Conservation (phyloP, 495 filamentous ascomycete species). For the Elasticomyces elasticus region DNA sequence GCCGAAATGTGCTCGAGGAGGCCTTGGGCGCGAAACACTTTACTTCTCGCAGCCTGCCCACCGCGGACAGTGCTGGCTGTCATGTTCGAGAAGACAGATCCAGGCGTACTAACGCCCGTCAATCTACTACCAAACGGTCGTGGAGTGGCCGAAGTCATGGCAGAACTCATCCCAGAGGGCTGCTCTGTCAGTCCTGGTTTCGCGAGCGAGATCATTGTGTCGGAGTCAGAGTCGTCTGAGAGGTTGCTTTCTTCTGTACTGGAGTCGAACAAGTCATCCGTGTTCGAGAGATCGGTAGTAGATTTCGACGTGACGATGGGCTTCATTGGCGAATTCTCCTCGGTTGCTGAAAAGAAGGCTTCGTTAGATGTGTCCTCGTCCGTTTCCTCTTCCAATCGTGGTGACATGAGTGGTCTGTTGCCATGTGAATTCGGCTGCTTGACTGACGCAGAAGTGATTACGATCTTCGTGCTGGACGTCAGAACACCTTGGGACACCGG, state of each 20-base stretch:
- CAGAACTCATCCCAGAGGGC: constrained; percentile 57
- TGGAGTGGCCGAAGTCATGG: constrained; percentile 61
- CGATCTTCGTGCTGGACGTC: constrained; percentile 54
- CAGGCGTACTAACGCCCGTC: constrained; percentile 65
- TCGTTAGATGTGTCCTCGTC: constrained; percentile 74
- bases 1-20: constrained; percentile 62
- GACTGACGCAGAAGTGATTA: constrained; percentile 41
- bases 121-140: constrained; percentile 50
- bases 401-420: constrained; percentile 11
- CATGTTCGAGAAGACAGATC: constrained; percentile 75
- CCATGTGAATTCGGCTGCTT: constrained; percentile 44
- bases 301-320: constrained; percentile 39
- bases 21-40: constrained; percentile 68
- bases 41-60: constrained; percentile 43
- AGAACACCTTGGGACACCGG: constrained; percentile 79
- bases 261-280: constrained; percentile 29
- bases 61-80: constrained; percentile 68
- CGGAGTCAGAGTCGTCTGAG: constrained; percentile 33
- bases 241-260: constrained; percentile 32
- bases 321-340: constrained; percentile 44
- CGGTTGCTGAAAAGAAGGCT: constrained; percentile 78
- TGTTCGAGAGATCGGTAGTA: constrained; percentile 43
- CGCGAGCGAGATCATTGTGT: constrained; percentile 59
- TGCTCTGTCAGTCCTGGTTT: constrained; percentile 65
- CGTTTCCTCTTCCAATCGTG: constrained; percentile 52